phyloP scores from a whole-genome alignment of 768 basidiomycete genomes.

The Mycena albidolilacea region DNA sequence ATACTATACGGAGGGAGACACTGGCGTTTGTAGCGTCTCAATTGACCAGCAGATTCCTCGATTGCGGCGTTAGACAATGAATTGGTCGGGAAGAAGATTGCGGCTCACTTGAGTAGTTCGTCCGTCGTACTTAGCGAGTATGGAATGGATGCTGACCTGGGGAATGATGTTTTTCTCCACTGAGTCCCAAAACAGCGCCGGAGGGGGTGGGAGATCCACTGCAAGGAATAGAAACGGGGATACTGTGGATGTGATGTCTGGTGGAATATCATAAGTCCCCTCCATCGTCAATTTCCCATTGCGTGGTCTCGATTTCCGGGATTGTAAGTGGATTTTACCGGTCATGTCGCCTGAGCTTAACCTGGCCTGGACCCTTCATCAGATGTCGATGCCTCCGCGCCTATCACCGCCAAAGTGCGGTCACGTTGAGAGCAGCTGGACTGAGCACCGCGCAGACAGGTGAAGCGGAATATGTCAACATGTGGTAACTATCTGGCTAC shows the following conservation, averaged over 20 bases:
- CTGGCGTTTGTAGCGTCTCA: slow-evolving; percentile 93
- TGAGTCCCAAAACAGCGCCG: slow-evolving; percentile 95
- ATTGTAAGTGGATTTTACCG: slow-evolving; percentile 74
- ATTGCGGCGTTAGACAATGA: slow-evolving; percentile 19
- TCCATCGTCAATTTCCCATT: slow-evolving; percentile 97
- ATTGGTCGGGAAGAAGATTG: slow-evolving; percentile 39
- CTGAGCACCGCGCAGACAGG: too few species aligned
- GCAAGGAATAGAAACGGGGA: slow-evolving; percentile 98
- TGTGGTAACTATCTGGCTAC: too few species aligned
- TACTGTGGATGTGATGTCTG: slow-evolving; percentile 87
- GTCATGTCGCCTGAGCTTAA: slow-evolving; percentile 42
- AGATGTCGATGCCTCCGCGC: slow-evolving; percentile 85
- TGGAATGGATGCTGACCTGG: slow-evolving; percentile 92
- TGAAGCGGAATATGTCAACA: too few species aligned
- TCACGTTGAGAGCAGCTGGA: too few species aligned
- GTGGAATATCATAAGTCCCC: slow-evolving; percentile 27
- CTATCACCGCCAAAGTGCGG: too few species aligned
- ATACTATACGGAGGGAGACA: slow-evolving; percentile 93
- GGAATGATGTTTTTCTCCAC: slow-evolving; percentile 99
- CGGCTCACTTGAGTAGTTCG: slow-evolving; percentile 84
- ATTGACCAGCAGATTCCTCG: slow-evolving; percentile 87
- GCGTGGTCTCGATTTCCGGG: slow-evolving; percentile 91
- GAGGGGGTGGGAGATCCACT: slow-evolving; percentile 97
- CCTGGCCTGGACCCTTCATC: slow-evolving; percentile 43
- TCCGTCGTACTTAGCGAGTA: slow-evolving; percentile 96